Base-by-base conservation (phyloP, 1,284 basidiomycete species). In the Boletus hoseneyae region DNA sequence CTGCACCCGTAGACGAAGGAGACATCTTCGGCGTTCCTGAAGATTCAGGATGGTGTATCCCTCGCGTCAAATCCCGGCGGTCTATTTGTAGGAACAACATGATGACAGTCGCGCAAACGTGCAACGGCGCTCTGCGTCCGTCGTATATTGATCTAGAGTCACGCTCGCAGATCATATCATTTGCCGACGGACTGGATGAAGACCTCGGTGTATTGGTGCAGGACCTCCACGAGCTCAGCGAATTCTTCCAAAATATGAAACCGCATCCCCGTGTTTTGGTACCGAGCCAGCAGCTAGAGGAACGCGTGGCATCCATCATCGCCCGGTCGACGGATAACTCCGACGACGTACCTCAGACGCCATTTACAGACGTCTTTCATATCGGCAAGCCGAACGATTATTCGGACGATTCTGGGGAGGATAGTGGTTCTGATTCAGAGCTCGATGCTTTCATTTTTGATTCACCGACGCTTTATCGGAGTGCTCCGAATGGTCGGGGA, bases 151-250 rank as follows among this genome's bases (percentile, higher is more conserved):
- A 83, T 57, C 85, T 87, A 62, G 82, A 83, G 63, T 82, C 86
- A 15, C 78, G 79, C 52, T 64, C 73, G 9, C 59, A 59, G 19
- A 68, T 69, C 9, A 59, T 70, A 29, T 57, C 68, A 15, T 68
- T 67, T 27, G 46, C 54, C 11, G 64, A 68, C 29, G 51, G 61
- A 12, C 50, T 74, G 25, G 78, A 83, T 34, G 82, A 84, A 45
- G 83, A 90, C 57, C 75, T 96, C n/a, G 87, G 89, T 6, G 88
- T 90, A 53, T 73, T 94, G 23, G 90, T 95, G 27, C 90, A 87
- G 57, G 89, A 92, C 53, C 75, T 96, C 38, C 89, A 95, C 62
- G 87, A 90, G 52, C 74, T 97, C 39, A 90, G 85, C 54, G 85
- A 83, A 53, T 95, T 90, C 75, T 94, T 94, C 75, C 87, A 89